phyloP scores from a whole-genome alignment of 2,329 filamentous ascomycete species.

The Triangularia setosa region DNA sequence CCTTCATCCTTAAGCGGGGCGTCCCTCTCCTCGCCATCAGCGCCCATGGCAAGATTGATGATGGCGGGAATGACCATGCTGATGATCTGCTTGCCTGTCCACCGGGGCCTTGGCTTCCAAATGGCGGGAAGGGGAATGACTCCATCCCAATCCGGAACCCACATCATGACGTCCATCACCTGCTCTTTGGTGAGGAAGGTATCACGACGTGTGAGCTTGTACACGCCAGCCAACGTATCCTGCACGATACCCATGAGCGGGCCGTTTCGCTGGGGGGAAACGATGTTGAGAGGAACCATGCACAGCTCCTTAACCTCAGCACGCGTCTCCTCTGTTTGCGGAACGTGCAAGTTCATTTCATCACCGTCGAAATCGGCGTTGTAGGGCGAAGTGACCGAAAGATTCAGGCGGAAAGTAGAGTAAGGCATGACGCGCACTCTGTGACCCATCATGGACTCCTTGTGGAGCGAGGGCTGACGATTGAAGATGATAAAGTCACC shows the following conservation, averaged over 20 bases:
- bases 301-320: conserved; percentile 92
- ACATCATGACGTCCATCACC: conserved; percentile 95
- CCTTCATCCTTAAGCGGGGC: conserved; percentile 70
- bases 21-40: conserved; percentile 56
- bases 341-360: conserved; percentile 99
- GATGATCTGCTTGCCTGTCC: conserved; percentile 97
- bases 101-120: conserved; percentile 82
- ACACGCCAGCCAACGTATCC: conserved; percentile 91
- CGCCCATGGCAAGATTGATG: conserved; percentile 70
- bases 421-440: conserved; percentile 97
- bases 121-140: conserved; percentile 92
- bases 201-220: conserved; percentile 93
- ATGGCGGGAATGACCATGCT: conserved; percentile 87
- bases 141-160: conserved; percentile 97
- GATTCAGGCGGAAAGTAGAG: conserved; percentile 94
- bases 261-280: conserved; percentile 93
- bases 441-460: conserved; percentile 99
- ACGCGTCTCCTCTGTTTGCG: conserved; percentile 93
- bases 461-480: conserved; percentile 97
- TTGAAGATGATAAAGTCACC: conserved; percentile 99
- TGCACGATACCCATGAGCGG: conserved; percentile 99
- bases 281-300: conserved; percentile 97
- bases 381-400: conserved; percentile 97
- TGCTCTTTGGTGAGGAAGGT: conserved; percentile 85
- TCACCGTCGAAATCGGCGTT: conserved; percentile 99